Evolutionary conservation across 352 stramenopile genomes (phyloP), one percentile per base, ranked within the genome.

Genomic region (Globisporangium irregulare): DNA sequence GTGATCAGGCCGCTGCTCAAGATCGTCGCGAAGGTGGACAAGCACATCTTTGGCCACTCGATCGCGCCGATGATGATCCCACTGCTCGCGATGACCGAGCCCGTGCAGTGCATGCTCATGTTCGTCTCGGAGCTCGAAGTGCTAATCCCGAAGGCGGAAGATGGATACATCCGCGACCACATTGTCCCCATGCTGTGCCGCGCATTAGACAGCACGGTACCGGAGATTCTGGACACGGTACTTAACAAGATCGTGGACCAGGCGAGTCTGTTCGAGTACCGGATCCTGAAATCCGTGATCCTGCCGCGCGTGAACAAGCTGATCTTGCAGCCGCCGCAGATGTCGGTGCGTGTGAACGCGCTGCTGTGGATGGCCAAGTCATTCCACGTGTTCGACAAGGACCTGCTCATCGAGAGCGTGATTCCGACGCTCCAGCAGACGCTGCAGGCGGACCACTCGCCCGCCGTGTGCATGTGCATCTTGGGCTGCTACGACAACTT

Each of bases 91-190:
- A 96, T 96, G 64, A 82, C 83, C n/a, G 88, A 96, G 70, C 88
- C 88, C 1, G 86, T 94, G 36, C 88, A 96, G 70, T 94, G 86
- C 64, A 96, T 96, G 88, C 85, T 96, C 48, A 96, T 94, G 86
- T 96, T 96, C 54, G 88, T 96, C 12, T 93, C 85, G 34, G 87
- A 94, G 59, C 70, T 96, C 14, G 86, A 96, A 63, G 79, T 84
- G 29, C 69, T 96, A 25, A 82, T 96, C 24, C 86, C 86, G 1
- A 96, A 96, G 62, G 88, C 88, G 1, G 88, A 96, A 36, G 86
- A 96, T 27, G 83, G 73, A n/a, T 96, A 92, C 75, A 94, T 94
- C 59, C 86, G 88, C n/a, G 88, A 96, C 65, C 88, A 96, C 67
- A 86, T 96, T 64, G 88, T 96, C 7, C 88, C 88, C 1, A 94